These are phyloP conservation scores for Geranium rotundifolium DNA, from an alignment of 345 rosid species.

Conservation along the genomic window DNA sequence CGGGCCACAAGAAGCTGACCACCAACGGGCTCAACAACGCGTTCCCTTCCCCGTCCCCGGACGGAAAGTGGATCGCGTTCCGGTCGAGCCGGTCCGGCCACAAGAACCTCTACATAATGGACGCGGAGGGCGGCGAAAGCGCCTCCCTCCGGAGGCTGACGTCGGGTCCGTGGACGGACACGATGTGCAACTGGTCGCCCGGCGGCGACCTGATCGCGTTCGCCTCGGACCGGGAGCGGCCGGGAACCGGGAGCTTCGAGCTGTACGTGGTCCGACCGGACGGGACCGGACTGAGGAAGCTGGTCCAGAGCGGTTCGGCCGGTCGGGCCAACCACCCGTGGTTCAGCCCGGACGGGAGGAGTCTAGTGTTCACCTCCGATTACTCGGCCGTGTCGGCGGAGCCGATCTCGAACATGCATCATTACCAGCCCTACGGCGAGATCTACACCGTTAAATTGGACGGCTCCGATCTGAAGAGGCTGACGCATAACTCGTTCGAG, in stretches of 20 bases:
- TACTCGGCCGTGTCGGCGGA: slow-evolving; percentile 76
- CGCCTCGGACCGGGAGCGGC: slow-evolving; percentile 61
- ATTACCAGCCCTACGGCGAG: slow-evolving; percentile 83
- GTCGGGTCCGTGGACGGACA: slow-evolving; percentile 71
- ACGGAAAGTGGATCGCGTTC: slow-evolving; percentile 65
- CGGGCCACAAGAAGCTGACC: slow-evolving; percentile 40
- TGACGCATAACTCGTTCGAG: slow-evolving; percentile 71
- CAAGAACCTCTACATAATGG: slow-evolving; percentile 78
- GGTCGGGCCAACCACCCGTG: slow-evolving; percentile 75
- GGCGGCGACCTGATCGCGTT: slow-evolving; percentile 67
- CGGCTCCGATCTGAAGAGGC: slow-evolving; percentile 59
- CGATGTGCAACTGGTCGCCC: slow-evolving; percentile 84
- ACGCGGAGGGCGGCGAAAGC: slow-evolving; percentile 45
- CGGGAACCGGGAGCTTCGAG: slow-evolving; percentile 68
- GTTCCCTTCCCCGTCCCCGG: slow-evolving; percentile 73
- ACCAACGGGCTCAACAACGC: slow-evolving; percentile 70
- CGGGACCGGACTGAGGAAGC: slow-evolving; percentile 59
- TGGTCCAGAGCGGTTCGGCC: slow-evolving; percentile 51
- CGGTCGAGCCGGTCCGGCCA: slow-evolving; percentile 75
- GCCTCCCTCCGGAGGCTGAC: slow-evolving; percentile 49
- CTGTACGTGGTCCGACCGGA: slow-evolving; percentile 67
- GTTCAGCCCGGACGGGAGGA: slow-evolving; percentile 72
- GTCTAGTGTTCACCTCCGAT: slow-evolving; percentile 61
- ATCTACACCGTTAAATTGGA: slow-evolving; percentile 60
- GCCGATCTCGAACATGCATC: slow-evolving; percentile 80